Percentiles rank a stretch among this genome's conserved stretches.
Conservation (phyloP, 345 rosid species). For the Syzygium aromaticum region DNA sequence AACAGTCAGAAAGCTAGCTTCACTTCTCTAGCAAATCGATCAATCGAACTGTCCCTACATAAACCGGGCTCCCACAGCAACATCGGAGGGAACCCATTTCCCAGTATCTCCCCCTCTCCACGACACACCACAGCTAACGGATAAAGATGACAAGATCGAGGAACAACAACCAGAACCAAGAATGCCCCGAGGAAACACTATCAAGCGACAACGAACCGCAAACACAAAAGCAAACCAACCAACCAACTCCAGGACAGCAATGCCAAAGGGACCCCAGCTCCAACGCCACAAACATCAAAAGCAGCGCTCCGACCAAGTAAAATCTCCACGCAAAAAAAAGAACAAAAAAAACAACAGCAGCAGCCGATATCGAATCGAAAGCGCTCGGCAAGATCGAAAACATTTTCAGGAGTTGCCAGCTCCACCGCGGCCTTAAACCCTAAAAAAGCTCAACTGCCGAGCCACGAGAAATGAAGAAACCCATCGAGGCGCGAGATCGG, state of each 20-base stretch:
- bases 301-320: background rate
- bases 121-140: background rate
- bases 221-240: background rate
- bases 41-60: background rate
- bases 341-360: background rate
- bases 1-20: background rate
- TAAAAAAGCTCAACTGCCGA: background rate
- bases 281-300: background rate
- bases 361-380: background rate
- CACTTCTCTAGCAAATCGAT: background rate
- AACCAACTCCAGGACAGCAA: background rate
- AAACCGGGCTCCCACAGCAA: background rate
- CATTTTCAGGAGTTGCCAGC: background rate
- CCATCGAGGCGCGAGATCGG: background rate
- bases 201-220: background rate
- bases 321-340: background rate
- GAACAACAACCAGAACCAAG: background rate
- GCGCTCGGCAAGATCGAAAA: background rate
- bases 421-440: background rate
- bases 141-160: background rate
- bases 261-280: background rate
- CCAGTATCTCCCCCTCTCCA: background rate
- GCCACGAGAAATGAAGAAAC: background rate
- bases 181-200: background rate
- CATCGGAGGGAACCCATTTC: background rate